These are phyloP conservation scores for Cytospora leucostoma DNA, from an alignment of 2,329 filamentous ascomycete species.

Conservation along the genomic window DNA sequence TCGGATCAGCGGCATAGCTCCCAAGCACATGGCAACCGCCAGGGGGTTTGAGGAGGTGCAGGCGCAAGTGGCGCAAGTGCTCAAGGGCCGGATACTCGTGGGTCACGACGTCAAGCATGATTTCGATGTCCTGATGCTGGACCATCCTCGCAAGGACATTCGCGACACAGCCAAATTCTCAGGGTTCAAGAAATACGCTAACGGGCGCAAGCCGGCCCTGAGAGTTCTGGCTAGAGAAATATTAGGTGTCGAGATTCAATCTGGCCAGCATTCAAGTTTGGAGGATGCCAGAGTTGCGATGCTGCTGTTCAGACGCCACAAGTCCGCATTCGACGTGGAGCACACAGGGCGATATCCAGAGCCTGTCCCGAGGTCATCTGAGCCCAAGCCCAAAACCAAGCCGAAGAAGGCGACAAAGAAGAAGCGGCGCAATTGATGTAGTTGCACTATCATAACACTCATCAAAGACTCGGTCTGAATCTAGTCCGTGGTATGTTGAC, in stretches of 20 bases:
- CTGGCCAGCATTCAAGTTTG: conserved; percentile 65
- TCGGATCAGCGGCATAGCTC: conserved; percentile 76
- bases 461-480: conserved; percentile 4
- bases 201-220: conserved; percentile 70
- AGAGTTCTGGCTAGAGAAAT: conserved; percentile 58
- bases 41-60: conserved; percentile 78
- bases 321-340: conserved; percentile 82
- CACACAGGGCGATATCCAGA: conserved; percentile 66
- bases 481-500: background rate
- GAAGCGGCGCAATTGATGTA: conserved; percentile 38
- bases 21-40: conserved; percentile 70
- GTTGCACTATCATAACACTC: background rate
- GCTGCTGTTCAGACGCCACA: conserved; percentile 81
- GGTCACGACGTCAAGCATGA: conserved; percentile 84
- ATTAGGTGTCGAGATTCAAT: conserved; percentile 63
- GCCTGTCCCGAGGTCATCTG: conserved; percentile 25
- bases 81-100: conserved; percentile 72
- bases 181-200: conserved; percentile 68
- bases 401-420: conserved; percentile 48
- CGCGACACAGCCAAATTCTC: conserved; percentile 81
- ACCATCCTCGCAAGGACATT: conserved; percentile 75
- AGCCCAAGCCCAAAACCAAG: conserved; percentile 38
- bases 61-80: conserved; percentile 65
- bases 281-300: conserved; percentile 88
- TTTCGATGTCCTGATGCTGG: conserved; percentile 73